These are phyloP conservation scores for Saccharomycopsis malanga DNA, from an alignment of 805 yeast genomes.

Conservation along the genomic window DNA sequence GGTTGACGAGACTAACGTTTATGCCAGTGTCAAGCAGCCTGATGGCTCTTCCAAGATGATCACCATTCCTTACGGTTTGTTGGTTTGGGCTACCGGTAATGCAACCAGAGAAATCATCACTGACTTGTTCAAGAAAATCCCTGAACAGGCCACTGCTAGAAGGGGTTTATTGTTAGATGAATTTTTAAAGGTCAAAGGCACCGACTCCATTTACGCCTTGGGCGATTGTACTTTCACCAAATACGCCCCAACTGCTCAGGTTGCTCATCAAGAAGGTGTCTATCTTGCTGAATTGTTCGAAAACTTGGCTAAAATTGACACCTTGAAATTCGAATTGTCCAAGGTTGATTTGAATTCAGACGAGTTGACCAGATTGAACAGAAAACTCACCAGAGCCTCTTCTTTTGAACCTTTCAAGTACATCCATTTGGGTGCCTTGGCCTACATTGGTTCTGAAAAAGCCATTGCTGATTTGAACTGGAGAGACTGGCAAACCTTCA, in stretches of 20 bases:
- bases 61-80: constrained; percentile 80
- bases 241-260: constrained; percentile 95
- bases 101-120: constrained; percentile 74
- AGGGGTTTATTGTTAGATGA: constrained; percentile 88
- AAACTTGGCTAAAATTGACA: constrained; percentile 55
- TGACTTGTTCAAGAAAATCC: constrained; percentile 58
- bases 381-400: constrained; percentile 29
- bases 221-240: constrained; percentile 92
- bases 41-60: constrained; percentile 47
- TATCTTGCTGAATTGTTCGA: constrained; percentile 70
- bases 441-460: constrained; percentile 87
- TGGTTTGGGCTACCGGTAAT: constrained; percentile 98
- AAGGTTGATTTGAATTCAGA: constrained; percentile 33
- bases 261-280: constrained; percentile 89
- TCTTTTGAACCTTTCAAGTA: constrained; percentile 61
- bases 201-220: constrained; percentile 71
- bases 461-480: constrained; percentile 88
- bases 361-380: constrained; percentile 38
- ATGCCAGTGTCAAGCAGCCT: constrained; percentile 59
- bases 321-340: constrained; percentile 39
- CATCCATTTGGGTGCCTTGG: constrained; percentile 86
- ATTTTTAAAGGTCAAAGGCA: constrained; percentile 73
- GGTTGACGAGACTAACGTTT: constrained; percentile 65
- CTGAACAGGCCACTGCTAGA: constrained; percentile 76
- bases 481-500: constrained; percentile 73